phyloP scores from a whole-genome alignment of 1,139 yeast genomes.

The Taiozyma sp. region DNA sequence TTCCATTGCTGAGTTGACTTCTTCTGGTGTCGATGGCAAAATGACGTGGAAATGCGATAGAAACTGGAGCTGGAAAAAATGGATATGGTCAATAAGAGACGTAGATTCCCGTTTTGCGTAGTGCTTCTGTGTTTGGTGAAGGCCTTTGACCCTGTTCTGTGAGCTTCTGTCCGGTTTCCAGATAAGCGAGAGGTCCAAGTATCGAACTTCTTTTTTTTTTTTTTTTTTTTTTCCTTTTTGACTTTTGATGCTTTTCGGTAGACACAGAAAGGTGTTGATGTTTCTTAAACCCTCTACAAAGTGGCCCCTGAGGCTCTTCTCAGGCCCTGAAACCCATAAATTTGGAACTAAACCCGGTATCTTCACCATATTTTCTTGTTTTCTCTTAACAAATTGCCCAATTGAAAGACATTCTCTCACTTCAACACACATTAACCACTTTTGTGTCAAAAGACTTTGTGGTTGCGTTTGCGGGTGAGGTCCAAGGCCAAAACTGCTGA shows the following conservation, averaged over 20 bases:
- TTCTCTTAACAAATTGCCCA: not conserved
- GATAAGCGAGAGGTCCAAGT: not conserved
- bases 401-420: not conserved
- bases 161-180: not conserved
- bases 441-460: not conserved
- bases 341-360: too few species aligned
- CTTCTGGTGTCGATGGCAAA: not conserved
- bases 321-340: not conserved
- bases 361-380: too few species aligned
- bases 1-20: conserved; percentile 5
- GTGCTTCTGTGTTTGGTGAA: not conserved
- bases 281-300: not conserved
- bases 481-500: not conserved
- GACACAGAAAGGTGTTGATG: not conserved
- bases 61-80: not conserved
- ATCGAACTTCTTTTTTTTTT: not conserved
- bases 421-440: too few species aligned
- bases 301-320: not conserved
- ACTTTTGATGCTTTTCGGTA: not conserved
- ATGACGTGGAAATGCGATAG: not conserved
- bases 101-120: not conserved
- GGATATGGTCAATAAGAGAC: not conserved
- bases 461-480: not conserved
- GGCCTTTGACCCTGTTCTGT: not conserved
- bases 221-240: not conserved